Base-by-base conservation (phyloP, 108 stramenopile species). In the Discostella stelligeroides region DNA sequence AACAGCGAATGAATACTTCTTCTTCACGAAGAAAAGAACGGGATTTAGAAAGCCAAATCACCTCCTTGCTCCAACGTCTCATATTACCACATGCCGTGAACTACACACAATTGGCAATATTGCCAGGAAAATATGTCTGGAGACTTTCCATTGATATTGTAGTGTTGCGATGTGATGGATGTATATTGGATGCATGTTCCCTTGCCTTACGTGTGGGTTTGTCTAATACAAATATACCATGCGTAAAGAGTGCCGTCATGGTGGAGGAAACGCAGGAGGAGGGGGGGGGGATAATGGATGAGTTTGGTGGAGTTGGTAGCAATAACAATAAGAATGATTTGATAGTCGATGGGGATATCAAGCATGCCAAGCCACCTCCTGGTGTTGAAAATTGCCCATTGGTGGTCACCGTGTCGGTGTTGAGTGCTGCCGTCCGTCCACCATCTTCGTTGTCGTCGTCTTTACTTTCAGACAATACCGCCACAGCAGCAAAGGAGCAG, bases 41-140 rank as follows among this genome's bases (percentile, higher is more conserved):
- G 15, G 66, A 78, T 41, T 63, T 60, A 4, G 83, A 81, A 55
- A 70, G 69, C 12, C 64, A 85, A 48, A 29, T 88, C 1, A 74
- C 77, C 28, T 75, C 83, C n/a, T 72, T 82, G 9, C 49, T 91
- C 11, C 61, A 80, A 43, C 61, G 80, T 10, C 66, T 91, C 41
- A 60, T 87, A 0, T 43, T 88, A 0, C 85, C 85, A 0, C 85
- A 88, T 58, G 76, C 84, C 18, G 82, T 87, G 18, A 45, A 84
- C 18, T 61, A 66, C 27, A 23, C 58, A 54, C 24, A 57, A 2
- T 46, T 91, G 10, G 85, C 82, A n/a, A 62, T 88, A 11, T 76
- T 77, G 50, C 83, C 90, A 0, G 71, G 83, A 14, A 60, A 77
- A 46, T 88, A 80, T 51, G 87, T 85, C 11, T 91, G 90, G 90